Evolutionary conservation across 2,329 filamentous ascomycete genomes (phyloP), one percentile per base, ranked within the genome.

Genomic region (Whalleya microplaca): DNA sequence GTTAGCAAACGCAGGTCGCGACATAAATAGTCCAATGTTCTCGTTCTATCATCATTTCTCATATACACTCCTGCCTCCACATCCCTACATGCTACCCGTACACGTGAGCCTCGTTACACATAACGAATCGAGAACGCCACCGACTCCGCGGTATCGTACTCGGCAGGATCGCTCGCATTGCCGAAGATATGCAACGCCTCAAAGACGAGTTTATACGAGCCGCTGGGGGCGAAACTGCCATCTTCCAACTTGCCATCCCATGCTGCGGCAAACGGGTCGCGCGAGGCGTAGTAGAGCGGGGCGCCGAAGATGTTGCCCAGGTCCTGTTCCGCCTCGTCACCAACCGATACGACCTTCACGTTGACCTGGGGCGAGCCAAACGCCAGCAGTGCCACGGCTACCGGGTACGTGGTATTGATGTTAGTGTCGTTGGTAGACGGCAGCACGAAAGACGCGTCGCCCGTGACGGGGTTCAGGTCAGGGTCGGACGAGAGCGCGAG

Each of bases 121-220:
- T 84, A 84, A 40, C 66, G 65, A 47, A 84, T 76, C n/a, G 67
- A 64, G 56, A 85, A 81, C 1, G 72, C 52, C 0, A 68, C 65
- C 10, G 79, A 75, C 63, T 78, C 73, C 20, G 67, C 65, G 1
- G 71, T 64, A 21, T 84, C 81, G 69, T 80, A 85, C 47, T 84
- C 79, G 3, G 67, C 69, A 1, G 71, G 57, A 53, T 77, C 72
- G 14, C 71, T 67, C 32, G 70, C 68, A 54, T 84, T 73, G 4
- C 82, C 82, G 64, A 80, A 82, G 56, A 85, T 76, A 56, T 75
- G 76, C 59, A 85, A 67, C 2, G 81, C 78, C 54, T 75, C 75
- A 27, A 83, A 71, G 1, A 72, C 72, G 48, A 84, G 71, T 67
- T 77, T 79, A 69, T 85, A 85, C 23, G 66, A 64, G 10, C 82